Evolutionary conservation across 129 eudicot genomes (phyloP), one percentile per base, ranked within the genome.

Genomic region (Flaveria bidentis): DNA sequence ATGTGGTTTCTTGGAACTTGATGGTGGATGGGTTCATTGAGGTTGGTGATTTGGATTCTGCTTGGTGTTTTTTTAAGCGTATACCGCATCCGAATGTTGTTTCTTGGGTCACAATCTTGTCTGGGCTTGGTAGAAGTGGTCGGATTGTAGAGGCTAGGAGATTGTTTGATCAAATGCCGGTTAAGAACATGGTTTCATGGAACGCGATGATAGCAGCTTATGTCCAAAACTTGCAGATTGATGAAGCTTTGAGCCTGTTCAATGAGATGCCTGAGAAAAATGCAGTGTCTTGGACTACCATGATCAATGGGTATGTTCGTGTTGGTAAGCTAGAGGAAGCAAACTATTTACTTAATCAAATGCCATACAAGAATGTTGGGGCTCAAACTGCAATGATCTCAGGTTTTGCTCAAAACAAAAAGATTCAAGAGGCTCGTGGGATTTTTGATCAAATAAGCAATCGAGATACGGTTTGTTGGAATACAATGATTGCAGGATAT

Each of bases 401-500:
- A 52, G 93, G 93, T 8, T 83, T 74, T 63, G 44, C 78, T 53
- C 83, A 78, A 30, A 75, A 81, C 69, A 65, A 76, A 67, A 76
- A 52, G 64, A 75, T 88, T 23, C 72, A 46, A 1, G 80, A 85
- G 13, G 93, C 90, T 70, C 81, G 80, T 42, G 68, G 64, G 13
- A 76, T 83, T 56, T 88, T 88, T 20, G 20, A 85, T 73, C 76
- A 14, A 18, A 39, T 81, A 50, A 23, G 73, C 12, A 85, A 61
- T 47, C 83, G 83, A 28, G 90, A 88, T 47, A 60, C 77, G 47
- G 83, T 89, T 78, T 84, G 87, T 65, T 89, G 87, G 84, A 89
- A 89, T 77, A 85, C 95, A 6, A 84, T 89, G 95, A 86, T 89
- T 78, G 80, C 80, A 18, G 89, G 90, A 16, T 89, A 87, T 61